These are phyloP conservation scores for Aspergillus jensenii DNA, from an alignment of 2,329 filamentous ascomycete species.

Conservation along the genomic window DNA sequence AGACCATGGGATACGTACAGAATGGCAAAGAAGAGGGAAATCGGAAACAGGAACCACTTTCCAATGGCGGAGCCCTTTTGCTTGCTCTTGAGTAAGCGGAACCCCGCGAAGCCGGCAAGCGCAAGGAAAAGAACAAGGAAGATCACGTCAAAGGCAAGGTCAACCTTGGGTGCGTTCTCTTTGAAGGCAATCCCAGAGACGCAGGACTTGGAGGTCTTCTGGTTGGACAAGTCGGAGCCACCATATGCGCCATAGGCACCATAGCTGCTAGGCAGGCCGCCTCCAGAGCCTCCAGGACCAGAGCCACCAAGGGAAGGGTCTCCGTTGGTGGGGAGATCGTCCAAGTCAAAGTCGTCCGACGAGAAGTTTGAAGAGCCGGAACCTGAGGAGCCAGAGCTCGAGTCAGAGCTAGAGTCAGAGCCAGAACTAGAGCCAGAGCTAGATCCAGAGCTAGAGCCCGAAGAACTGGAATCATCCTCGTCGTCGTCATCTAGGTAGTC, in stretches of 20 bases:
- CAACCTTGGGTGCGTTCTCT: not conserved
- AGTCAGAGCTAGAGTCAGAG: no score
- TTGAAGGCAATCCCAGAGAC: conserved; percentile 2
- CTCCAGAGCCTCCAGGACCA: no score
- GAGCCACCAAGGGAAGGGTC: not conserved
- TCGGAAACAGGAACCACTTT: conserved; percentile 10
- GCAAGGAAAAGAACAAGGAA: conserved; percentile 15
- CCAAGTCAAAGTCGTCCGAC: not conserved
- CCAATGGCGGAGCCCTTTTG: not conserved
- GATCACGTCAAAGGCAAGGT: conserved; percentile 15
- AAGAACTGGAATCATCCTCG: no score
- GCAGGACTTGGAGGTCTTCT: not conserved
- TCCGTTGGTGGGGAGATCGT: not conserved
- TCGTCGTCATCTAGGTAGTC: not conserved
- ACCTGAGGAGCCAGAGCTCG: no score
- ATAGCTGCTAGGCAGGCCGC: not conserved
- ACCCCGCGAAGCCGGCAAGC: not conserved
- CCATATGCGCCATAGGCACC: not conserved
- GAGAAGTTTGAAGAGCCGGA: no score
- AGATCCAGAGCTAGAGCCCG: no score
- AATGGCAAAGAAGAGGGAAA: conserved; percentile 12
- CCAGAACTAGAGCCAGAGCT: not conserved
- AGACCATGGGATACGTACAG: conserved; percentile 1
- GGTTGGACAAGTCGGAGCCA: not conserved
- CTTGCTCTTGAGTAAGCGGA: conserved; percentile 3